Conservation (phyloP, 2,329 filamentous ascomycete species). For the Penicillium rolfsii region DNA sequence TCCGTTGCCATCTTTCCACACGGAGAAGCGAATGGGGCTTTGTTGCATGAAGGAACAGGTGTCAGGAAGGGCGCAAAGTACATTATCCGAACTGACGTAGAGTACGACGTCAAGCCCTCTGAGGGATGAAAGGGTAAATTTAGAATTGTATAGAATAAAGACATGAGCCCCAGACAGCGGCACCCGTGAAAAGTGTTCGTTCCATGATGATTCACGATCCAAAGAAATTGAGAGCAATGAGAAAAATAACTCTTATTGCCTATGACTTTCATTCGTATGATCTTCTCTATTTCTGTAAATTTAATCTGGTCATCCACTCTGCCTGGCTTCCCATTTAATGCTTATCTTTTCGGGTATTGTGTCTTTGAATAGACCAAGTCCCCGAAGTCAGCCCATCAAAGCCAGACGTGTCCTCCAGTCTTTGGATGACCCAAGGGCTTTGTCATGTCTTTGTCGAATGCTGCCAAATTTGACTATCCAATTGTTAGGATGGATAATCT, state of each 20-base stretch:
- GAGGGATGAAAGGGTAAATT: slow-evolving; percentile 9
- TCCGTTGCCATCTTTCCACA: slow-evolving; percentile 71
- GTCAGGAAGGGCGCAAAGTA: slow-evolving; percentile 69
- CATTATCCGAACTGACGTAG: slow-evolving; percentile 71
- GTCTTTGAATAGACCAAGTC: not conserved
- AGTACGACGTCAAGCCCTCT: slow-evolving; percentile 62
- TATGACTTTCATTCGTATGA: not conserved
- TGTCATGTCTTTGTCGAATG: not conserved
- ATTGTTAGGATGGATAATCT: not conserved
- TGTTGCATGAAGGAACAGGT: slow-evolving; percentile 72
- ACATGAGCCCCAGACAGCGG: not conserved
- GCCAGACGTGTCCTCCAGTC: not conserved
- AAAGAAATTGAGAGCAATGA: not conserved
- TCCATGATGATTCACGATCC: slow-evolving; percentile 1
- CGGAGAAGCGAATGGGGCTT: slow-evolving; percentile 65
- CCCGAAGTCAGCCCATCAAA: not conserved
- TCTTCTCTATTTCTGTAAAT: not conserved
- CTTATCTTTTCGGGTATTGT: not conserved
- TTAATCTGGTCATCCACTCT: not conserved
- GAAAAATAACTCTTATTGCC: not conserved
- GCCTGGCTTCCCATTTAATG: not conserved
- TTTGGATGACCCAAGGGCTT: not conserved
- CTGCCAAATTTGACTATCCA: not conserved
- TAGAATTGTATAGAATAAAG: not conserved
- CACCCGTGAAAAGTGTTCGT: not conserved